Conservation (phyloP, 208 protist species). For the Leishmania major region DNA sequence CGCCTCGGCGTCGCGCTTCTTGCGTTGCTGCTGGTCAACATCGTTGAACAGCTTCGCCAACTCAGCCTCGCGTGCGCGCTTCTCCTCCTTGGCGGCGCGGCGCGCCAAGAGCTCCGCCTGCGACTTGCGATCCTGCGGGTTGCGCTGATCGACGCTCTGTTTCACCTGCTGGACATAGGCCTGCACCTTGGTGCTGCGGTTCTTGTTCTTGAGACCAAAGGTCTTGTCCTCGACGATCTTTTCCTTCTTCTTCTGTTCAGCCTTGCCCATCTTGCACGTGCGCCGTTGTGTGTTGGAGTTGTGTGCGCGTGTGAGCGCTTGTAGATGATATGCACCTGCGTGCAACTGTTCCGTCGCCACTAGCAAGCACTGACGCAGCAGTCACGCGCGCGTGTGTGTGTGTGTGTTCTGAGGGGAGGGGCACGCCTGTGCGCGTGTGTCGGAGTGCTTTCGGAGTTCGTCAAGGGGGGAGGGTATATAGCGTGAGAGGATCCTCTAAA, state of each 20-base stretch:
- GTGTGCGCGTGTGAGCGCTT: neutral
- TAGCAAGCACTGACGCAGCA: neutral
- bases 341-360: no score
- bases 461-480: neutral
- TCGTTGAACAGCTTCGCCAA: constrained; percentile 83
- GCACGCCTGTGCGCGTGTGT: neutral
- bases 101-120: constrained; percentile 69
- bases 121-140: constrained; percentile 73
- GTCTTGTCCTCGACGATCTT: constrained; percentile 94
- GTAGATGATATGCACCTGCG: neutral
- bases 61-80: constrained; percentile 82
- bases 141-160: constrained; percentile 64
- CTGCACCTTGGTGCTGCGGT: constrained; percentile 91
- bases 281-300: neutral
- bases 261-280: constrained; percentile 46
- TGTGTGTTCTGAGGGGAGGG: neutral
- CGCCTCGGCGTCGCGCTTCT: constrained; percentile 31
- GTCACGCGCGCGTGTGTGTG: neutral
- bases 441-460: neutral
- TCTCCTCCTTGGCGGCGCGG: constrained; percentile 69
- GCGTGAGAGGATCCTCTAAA: neutral
- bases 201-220: constrained; percentile 95
- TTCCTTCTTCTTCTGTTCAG: constrained; percentile 86
- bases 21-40: constrained; percentile 44
- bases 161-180: constrained; percentile 78